These are phyloP conservation scores for Echeveria elegans DNA, from an alignment of 164 flowering plant genomes.

Conservation along the genomic window DNA sequence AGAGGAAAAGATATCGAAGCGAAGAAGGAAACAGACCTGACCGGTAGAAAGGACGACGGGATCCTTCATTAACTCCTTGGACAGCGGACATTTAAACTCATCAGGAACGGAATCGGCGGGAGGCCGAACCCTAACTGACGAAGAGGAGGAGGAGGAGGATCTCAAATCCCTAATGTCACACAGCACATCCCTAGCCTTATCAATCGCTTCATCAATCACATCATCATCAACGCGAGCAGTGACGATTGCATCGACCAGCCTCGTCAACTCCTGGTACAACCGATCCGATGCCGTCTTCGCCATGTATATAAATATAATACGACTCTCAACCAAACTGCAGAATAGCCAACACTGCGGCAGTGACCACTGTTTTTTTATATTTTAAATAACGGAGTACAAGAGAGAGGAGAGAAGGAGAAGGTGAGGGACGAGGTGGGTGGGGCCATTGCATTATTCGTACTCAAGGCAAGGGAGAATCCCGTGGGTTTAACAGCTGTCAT, in stretches of 20 bases:
- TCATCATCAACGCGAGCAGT: slow-evolving; percentile 26
- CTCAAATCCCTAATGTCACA: slow-evolving; percentile 38
- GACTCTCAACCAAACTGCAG: too few relatives aligned
- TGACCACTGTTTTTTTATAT: too few relatives aligned
- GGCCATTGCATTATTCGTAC: too few relatives aligned
- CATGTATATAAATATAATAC: slow-evolving; percentile 47
- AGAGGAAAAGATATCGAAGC: neutral
- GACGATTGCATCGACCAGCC: slow-evolving; percentile 28
- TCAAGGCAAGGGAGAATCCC: too few relatives aligned
- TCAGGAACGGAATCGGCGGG: slow-evolving; percentile 1
- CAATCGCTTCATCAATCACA: slow-evolving; percentile 34
- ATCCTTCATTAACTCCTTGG: slow-evolving; percentile 57
- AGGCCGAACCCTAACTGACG: slow-evolving; percentile 16
- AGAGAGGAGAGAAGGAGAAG: too few relatives aligned
- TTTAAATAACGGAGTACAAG: too few relatives aligned
- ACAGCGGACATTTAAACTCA: slow-evolving; percentile 55
- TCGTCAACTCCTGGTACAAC: slow-evolving; percentile 48
- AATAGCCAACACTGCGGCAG: too few relatives aligned
- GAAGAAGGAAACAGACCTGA: slow-evolving; percentile 37
- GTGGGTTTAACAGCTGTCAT: too few relatives aligned
- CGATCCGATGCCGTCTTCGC: slow-evolving; percentile 27
- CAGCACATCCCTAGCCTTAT: slow-evolving; percentile 28
- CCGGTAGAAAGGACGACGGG: slow-evolving; percentile 66
- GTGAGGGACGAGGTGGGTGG: too few relatives aligned
- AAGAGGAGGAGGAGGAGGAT: too few relatives aligned